A percentile compares a stretch with the other conserved stretches of the same genome.
Evolutionary conservation across 441 rosid species (phyloP).

Genomic region (Biscutella laevigata): DNA sequence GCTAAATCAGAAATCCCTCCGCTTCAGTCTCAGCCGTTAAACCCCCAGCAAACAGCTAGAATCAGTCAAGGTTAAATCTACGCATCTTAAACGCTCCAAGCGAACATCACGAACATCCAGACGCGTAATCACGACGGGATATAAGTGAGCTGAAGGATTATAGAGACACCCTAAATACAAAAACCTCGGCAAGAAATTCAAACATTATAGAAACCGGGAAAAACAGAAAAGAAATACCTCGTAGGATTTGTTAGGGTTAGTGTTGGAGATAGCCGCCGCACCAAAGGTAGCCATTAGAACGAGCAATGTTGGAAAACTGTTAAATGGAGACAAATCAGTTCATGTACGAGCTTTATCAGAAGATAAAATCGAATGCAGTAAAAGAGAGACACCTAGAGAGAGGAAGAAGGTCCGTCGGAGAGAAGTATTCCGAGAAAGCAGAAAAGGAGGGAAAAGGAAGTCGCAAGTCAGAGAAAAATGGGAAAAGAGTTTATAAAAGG

Average conservation of each 20-base stretch:
- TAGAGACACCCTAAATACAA: not conserved
- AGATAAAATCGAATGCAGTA: not conserved
- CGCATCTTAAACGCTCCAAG: not conserved
- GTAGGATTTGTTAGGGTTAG: conserved; percentile 76
- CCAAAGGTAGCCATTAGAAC: conserved; percentile 62
- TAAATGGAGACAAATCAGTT: not conserved
- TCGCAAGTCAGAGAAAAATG: not conserved
- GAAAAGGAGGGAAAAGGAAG: conserved; percentile 5
- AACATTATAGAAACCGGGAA: not conserved
- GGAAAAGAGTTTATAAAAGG: not conserved
- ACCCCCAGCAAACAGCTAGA: conserved; percentile 3
- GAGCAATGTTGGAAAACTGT: not conserved
- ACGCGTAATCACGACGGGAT: not conserved
- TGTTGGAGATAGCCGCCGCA: conserved; percentile 31
- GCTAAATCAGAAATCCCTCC: not conserved
- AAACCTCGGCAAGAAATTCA: not conserved
- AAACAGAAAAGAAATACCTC: conserved; percentile 39
- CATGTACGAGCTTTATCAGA: not conserved
- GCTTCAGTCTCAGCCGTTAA: not conserved
- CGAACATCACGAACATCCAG: not conserved
- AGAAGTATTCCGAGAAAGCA: not conserved
- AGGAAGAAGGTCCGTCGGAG: not conserved
- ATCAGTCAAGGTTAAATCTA: not conserved
- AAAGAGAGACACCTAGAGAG: conserved; percentile 5
- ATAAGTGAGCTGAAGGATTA: not conserved